A percentile compares a stretch with the other conserved stretches of the same genome.
phyloP scores from a whole-genome alignment of 2,329 filamentous ascomycete genomes.

The Ramularia endophylla region DNA sequence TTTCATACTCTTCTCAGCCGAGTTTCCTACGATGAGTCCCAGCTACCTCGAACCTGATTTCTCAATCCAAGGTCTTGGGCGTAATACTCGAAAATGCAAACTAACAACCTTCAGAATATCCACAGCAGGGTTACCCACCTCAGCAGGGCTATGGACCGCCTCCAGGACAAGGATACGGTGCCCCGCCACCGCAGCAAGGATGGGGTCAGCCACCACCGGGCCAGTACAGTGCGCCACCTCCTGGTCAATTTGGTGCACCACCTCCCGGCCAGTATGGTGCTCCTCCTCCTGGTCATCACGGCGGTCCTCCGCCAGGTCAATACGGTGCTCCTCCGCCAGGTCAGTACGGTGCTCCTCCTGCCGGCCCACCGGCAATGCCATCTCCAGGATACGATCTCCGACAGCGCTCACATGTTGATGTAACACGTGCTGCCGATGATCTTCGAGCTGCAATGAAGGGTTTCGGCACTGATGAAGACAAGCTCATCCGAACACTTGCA shows the following conservation, averaged over 20 bases:
- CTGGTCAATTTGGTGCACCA: constrained; percentile 15
- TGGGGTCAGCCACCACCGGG: constrained; percentile 19
- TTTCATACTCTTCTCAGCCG: too few relatives aligned
- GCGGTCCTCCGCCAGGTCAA: constrained; percentile 10
- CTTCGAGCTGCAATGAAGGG: constrained; percentile 86
- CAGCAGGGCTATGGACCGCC: constrained; percentile 8
- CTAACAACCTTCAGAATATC: constrained; percentile 13
- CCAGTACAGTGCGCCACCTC: constrained; percentile 17
- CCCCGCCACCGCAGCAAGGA: constrained; percentile 14
- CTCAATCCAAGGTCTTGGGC: neutral
- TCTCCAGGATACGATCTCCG: constrained; percentile 69
- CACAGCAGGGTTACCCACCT: constrained; percentile 8
- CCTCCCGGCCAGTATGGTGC: constrained; percentile 13
- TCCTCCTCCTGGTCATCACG: constrained; percentile 11
- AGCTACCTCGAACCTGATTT: too few relatives aligned
- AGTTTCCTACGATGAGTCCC: too few relatives aligned
- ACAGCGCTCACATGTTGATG: constrained; percentile 62
- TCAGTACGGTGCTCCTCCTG: constrained; percentile 11
- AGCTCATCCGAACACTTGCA: constrained; percentile 64
- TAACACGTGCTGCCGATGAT: constrained; percentile 60
- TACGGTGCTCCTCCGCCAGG: constrained; percentile 12
- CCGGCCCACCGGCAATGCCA: constrained; percentile 54
- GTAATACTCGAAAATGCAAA: neutral
- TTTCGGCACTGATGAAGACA: constrained; percentile 80
- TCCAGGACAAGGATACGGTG: constrained; percentile 13